Conservation (phyloP, 1,284 basidiomycete species). For the Malassezia pachydermatis region DNA sequence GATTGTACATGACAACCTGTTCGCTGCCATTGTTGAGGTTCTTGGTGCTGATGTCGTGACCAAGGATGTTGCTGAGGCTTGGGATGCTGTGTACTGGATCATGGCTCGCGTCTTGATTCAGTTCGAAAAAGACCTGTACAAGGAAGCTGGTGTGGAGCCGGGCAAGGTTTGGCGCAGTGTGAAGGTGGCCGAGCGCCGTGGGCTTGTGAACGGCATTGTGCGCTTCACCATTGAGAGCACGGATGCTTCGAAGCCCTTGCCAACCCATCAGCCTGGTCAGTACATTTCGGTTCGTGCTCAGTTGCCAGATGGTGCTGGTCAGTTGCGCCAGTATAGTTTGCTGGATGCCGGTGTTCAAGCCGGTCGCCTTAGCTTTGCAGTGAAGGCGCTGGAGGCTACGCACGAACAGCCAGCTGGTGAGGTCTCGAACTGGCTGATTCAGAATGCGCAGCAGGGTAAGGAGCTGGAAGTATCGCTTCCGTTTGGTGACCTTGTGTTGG, state of each 20-base stretch:
- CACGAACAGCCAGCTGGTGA: slow-evolving; percentile 6
- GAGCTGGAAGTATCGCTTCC: slow-evolving; percentile 9
- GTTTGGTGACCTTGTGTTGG: slow-evolving; percentile 11
- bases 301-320: slow-evolving; percentile 7
- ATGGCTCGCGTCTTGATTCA: slow-evolving; percentile 5
- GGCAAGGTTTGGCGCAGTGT: slow-evolving; percentile 8
- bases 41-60: slow-evolving; percentile 14
- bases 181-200: not conserved
- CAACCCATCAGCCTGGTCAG: slow-evolving; percentile 10
- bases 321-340: slow-evolving; percentile 14
- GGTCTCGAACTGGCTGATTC: slow-evolving; percentile 10
- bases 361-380: slow-evolving; percentile 8
- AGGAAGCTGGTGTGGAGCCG: slow-evolving; percentile 5
- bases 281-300: slow-evolving; percentile 12
- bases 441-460: slow-evolving; percentile 2
- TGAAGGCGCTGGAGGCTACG: not conserved
- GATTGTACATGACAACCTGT: slow-evolving; percentile 13
- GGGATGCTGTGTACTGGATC: slow-evolving; percentile 15
- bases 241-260: not conserved
- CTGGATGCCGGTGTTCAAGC: not conserved
- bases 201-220: not conserved
- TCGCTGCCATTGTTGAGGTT: slow-evolving; percentile 8
- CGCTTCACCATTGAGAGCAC: slow-evolving; percentile 8
- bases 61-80: slow-evolving; percentile 6
- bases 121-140: slow-evolving; percentile 9